A percentile compares a stretch with the other conserved stretches of the same genome.
Conservation (phyloP, 805 yeast species). For the Alloascoidea hylecoeti region DNA sequence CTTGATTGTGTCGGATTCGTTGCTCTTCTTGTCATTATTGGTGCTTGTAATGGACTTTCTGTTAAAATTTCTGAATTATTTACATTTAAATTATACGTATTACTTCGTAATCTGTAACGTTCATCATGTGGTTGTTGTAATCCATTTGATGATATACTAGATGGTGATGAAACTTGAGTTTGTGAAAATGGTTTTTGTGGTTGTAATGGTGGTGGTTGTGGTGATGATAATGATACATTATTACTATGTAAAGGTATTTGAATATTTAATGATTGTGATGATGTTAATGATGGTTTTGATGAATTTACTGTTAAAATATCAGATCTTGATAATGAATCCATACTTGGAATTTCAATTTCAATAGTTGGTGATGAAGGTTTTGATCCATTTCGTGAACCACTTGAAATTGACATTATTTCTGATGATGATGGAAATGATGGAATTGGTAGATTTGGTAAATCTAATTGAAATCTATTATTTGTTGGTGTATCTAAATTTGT, state of each 20-base stretch:
- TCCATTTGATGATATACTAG: too few relatives aligned
- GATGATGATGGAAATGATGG: constrained; percentile 16
- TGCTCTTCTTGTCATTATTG: too few relatives aligned
- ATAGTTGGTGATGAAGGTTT: constrained; percentile 39
- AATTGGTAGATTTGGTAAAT: constrained; percentile 11
- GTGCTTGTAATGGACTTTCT: too few relatives aligned
- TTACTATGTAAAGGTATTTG: too few relatives aligned
- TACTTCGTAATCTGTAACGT: too few relatives aligned
- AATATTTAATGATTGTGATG: not conserved
- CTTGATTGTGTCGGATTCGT: too few relatives aligned
- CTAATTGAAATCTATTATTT: constrained; percentile 5
- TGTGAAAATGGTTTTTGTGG: constrained; percentile 4
- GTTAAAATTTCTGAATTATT: too few relatives aligned
- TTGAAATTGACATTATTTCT: constrained; percentile 4
- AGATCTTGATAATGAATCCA: constrained; percentile 26
- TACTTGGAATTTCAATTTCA: constrained; percentile 56
- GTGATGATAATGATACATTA: too few relatives aligned
- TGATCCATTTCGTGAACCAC: constrained; percentile 3
- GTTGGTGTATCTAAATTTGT: constrained; percentile 10
- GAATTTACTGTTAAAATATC: not conserved
- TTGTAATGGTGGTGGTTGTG: constrained; percentile 3
- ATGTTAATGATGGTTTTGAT: constrained; percentile 2
- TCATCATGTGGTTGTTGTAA: too few relatives aligned
- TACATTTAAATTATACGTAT: too few relatives aligned
- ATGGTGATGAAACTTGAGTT: too few relatives aligned